Evolutionary conservation across 2,329 filamentous ascomycete genomes (phyloP), one percentile per base, ranked within the genome.

Genomic region (Colletotrichum sp.): DNA sequence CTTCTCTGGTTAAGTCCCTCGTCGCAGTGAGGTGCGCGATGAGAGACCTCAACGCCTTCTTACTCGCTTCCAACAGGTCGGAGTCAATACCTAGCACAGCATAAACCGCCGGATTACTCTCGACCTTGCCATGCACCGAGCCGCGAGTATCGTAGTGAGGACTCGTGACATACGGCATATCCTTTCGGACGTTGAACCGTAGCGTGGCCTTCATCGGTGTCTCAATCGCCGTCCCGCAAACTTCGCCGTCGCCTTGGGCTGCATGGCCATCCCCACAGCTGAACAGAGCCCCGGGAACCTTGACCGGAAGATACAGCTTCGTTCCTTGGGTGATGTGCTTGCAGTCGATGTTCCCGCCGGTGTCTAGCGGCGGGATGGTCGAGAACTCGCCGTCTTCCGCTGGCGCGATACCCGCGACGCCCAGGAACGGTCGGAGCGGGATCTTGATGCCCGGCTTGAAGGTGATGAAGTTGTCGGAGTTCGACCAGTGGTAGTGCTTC

Each of bases 181-280:
- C 83, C 79, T 88, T 89, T 72, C 87, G 83, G 8, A 90, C 82
- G 4, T 85, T 87, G 43, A 91, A 84, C n/a, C 86, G 84, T 39
- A 91, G 78, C 1, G 85, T 86, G 1, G 88, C 89, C 73, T 82
- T 85, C 82, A 90, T 87, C 2, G 88, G 85, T 30, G 89, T 90
- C 83, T 91, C 89, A 78, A 91, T 89, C 8, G 89, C 89, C n/a
- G 88, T 89, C 7, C 89, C 89, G 77, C 89, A 90, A 26, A 90
- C 87, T 77, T 90, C 89, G 5, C 89, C 89, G 75, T 90, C 88
- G 4, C 89, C 89, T 78, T 91, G 89, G 1, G 88, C 88, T 4
- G 88, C 88, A 79, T 91, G 89, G 1, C 88, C 89, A 78, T 91
- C 89, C 43, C 89, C 89, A 75, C 88, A 89, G 79, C 87, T 89